Conservation (phyloP, 1,139 yeast genomes). For the Sugiyamaella neomexicana region DNA sequence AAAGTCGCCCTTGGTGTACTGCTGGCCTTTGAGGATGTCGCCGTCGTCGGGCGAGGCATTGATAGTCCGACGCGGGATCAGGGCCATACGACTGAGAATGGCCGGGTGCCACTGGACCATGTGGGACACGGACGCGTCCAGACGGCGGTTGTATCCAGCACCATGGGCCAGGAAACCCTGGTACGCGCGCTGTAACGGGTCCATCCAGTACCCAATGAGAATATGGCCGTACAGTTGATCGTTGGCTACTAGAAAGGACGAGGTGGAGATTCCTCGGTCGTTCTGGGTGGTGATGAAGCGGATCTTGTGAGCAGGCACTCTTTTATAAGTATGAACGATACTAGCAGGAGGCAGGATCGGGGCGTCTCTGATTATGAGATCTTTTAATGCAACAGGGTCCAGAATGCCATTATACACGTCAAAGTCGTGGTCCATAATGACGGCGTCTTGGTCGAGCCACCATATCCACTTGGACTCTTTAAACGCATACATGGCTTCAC, state of each 20-base stretch:
- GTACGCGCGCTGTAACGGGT: slow-evolving; percentile 64
- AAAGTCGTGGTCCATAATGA: slow-evolving; percentile 65
- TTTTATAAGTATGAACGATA: slow-evolving; percentile 68
- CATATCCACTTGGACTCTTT: slow-evolving; percentile 85
- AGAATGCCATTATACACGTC: slow-evolving; percentile 49
- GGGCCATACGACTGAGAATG: slow-evolving; percentile 63
- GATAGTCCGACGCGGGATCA: slow-evolving; percentile 50
- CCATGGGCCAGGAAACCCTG: slow-evolving; percentile 55
- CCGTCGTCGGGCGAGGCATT: slow-evolving; percentile 34
- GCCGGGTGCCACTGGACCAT: slow-evolving; percentile 92
- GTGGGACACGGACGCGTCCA: slow-evolving; percentile 60
- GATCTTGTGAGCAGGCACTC: slow-evolving; percentile 55
- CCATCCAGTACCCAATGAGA: slow-evolving; percentile 68
- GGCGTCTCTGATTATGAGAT: slow-evolving; percentile 63
- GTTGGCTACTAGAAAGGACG: slow-evolving; percentile 66
- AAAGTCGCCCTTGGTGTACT: slow-evolving; percentile 30
- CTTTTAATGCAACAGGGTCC: slow-evolving; percentile 56
- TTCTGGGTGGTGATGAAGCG: slow-evolving; percentile 67
- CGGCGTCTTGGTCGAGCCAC: slow-evolving; percentile 78
- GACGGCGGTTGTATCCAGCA: slow-evolving; percentile 49
- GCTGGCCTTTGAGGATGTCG: slow-evolving; percentile 27
- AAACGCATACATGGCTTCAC: slow-evolving; percentile 89
- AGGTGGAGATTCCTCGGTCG: slow-evolving; percentile 59
- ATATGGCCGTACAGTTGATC: slow-evolving; percentile 60
- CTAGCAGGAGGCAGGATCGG: slow-evolving; percentile 54